Base-by-base conservation (phyloP, 1,284 basidiomycete genomes). In the Boletellus dicymbophilus region DNA sequence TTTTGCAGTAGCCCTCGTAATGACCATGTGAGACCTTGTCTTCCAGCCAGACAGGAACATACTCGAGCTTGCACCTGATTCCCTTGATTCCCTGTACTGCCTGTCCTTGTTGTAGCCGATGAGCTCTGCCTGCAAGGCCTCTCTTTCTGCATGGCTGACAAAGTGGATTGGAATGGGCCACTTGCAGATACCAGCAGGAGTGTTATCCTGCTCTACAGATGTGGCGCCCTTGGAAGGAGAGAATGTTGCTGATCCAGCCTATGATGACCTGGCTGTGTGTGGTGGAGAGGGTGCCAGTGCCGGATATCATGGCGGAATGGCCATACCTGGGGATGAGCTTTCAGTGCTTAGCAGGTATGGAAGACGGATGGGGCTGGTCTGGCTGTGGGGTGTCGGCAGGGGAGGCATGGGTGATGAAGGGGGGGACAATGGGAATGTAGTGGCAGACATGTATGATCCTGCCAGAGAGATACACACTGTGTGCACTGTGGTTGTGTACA, bases 1-100 rank as follows among this genome's bases (percentile, higher is more conserved):
- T 88, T 71, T 99, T 99, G 83, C 95, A 98, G 73, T 98, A 98
- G 1, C 95, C 95, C 61, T 95, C 93, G 67, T 98, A 98, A 70
- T 97, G 94, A 0, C 90, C 92, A 66, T 94, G 93, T 23, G 92
- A 93, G 36, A 93, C 82, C 68, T 88, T 86, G 65, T 94, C 90
- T 57, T 95, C 90, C 23, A 97, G 78, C 90, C 94, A 97, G 18
- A 98, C 91, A 12, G 95, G 94, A 15, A 94, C 82, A 62, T 94
- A 97, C 42, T 74, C 79, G 43, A 85, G 81, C 60, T 75, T 77
- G 20, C 66, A 52, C 28, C 52, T 54, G 58, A 74, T 74, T 44
- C 81, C 79, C 52, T 81, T 79, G 21, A 61, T 66, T 60, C 63
- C 66, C 49, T 64, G 55, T 69, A 61, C 40, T 76, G 73, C 53